A percentile compares a stretch with the other conserved stretches of the same genome.
Conservation (phyloP, 257 asterid species). For the Capsicum pubescens region DNA sequence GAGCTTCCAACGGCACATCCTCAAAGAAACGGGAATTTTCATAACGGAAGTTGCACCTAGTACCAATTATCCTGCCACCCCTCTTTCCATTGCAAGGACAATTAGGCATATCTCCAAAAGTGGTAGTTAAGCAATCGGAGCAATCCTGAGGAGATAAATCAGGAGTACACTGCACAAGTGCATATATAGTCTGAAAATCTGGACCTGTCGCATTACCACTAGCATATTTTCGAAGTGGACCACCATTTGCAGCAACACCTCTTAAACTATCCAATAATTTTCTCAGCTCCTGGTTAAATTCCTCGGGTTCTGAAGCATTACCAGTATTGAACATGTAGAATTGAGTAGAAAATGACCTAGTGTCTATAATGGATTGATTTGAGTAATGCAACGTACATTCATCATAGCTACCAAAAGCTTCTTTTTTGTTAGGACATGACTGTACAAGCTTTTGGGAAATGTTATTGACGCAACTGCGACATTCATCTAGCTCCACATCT, state of each 20-base stretch:
- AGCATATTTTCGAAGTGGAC: conserved; percentile 28
- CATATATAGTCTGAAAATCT: conserved; percentile 20
- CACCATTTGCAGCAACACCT: conserved; percentile 17
- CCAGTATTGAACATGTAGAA: neutral
- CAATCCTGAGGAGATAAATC: conserved; percentile 34
- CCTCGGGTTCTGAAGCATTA: neutral
- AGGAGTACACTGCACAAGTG: conserved; percentile 39
- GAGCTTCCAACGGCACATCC: too few relatives aligned
- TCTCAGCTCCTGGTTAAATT: neutral
- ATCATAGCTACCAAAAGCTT: conserved; percentile 22
- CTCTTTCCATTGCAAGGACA: neutral
- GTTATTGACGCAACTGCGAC: neutral
- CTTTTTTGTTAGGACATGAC: neutral
- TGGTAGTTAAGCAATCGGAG: conserved; percentile 19
- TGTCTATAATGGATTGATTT: neutral
- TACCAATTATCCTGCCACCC: conserved; percentile 28
- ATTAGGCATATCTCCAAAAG: neutral
- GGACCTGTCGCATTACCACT: conserved; percentile 1
- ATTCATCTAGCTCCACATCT: neutral
- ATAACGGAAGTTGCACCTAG: conserved; percentile 34
- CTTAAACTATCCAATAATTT: neutral
- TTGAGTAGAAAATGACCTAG: too few relatives aligned
- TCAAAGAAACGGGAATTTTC: conserved; percentile 25
- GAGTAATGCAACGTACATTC: conserved; percentile 22
- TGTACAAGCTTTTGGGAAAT: neutral